These are phyloP conservation scores for Fusarium haematococcum DNA, from an alignment of 2,329 filamentous ascomycete genomes.

Conservation along the genomic window DNA sequence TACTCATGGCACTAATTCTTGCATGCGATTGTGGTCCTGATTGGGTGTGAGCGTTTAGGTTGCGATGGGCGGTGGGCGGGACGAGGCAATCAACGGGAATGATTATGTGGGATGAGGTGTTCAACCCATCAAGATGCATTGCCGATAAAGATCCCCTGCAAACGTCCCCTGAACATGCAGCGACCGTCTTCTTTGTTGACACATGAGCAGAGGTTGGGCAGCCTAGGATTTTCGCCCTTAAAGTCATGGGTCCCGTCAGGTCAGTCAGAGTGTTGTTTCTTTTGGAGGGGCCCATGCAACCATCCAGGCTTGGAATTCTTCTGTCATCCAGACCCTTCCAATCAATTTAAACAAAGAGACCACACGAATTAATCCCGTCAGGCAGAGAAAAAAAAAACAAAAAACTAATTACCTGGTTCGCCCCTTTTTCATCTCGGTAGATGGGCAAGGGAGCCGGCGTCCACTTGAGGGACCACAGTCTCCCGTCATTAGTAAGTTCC, in stretches of 20 bases:
- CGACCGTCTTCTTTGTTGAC: not conserved
- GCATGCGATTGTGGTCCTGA: slow-evolving; percentile 1
- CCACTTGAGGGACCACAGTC: not conserved
- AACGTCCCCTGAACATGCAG: slow-evolving; percentile 10
- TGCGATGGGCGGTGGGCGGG: not conserved
- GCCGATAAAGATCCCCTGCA: not conserved
- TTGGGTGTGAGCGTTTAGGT: not conserved
- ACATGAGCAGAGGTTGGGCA: not conserved
- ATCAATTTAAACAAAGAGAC: not conserved
- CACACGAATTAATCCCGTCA: not conserved
- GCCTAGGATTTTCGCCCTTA: not conserved
- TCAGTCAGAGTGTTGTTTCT: not conserved
- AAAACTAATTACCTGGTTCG: not conserved
- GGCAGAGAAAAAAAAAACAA: not conserved
- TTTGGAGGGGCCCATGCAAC: not conserved
- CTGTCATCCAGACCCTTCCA: not conserved
- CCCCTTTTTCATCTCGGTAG: slow-evolving; percentile 1
- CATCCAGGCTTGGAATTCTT: not conserved
- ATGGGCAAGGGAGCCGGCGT: not conserved
- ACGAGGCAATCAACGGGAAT: not conserved
- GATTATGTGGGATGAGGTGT: slow-evolving; percentile 10
- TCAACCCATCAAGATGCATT: not conserved
- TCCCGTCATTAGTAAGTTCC: not conserved
- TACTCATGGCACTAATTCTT: slow-evolving; percentile 38
- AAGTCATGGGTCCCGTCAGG: not conserved